These are phyloP conservation scores for Ormosia emarginata DNA, from an alignment of 306 rosid species.

Conservation along the genomic window DNA sequence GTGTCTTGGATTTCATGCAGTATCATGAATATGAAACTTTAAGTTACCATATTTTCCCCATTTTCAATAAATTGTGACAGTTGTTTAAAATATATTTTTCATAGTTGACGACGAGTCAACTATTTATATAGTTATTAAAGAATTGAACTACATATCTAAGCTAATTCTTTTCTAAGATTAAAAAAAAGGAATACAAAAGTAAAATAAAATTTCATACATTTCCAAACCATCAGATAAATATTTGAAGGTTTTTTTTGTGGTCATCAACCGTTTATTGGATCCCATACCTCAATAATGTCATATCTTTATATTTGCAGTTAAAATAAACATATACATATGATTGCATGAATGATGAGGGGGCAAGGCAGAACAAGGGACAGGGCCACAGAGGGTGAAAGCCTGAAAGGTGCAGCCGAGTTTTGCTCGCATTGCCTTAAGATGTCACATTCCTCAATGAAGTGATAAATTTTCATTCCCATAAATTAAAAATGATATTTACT, in stretches of 20 bases:
- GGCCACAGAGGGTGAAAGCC: no score
- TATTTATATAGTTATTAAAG: neutral
- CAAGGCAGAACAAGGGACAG: slow-evolving; percentile 5
- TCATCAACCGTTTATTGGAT: neutral
- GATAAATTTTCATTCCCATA: neutral
- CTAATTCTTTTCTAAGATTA: neutral
- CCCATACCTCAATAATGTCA: neutral
- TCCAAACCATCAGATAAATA: neutral
- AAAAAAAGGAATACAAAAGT: neutral
- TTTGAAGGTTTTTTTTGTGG: neutral
- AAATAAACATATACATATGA: neutral
- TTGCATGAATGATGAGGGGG: slow-evolving; percentile 24
- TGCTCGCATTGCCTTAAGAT: slow-evolving; percentile 15
- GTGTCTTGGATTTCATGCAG: neutral
- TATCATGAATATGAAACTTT: neutral
- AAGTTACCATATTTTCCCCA: neutral
- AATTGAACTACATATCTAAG: neutral
- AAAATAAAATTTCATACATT: neutral
- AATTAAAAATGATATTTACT: neutral
- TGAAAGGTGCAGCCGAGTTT: slow-evolving; percentile 26
- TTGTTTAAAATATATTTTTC: neutral
- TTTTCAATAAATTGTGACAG: neutral
- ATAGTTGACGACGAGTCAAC: neutral
- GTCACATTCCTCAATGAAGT: neutral
- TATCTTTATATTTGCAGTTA: neutral